Base-by-base conservation (phyloP, 805 yeast species). In the Phaffomyces thermotolerans region DNA sequence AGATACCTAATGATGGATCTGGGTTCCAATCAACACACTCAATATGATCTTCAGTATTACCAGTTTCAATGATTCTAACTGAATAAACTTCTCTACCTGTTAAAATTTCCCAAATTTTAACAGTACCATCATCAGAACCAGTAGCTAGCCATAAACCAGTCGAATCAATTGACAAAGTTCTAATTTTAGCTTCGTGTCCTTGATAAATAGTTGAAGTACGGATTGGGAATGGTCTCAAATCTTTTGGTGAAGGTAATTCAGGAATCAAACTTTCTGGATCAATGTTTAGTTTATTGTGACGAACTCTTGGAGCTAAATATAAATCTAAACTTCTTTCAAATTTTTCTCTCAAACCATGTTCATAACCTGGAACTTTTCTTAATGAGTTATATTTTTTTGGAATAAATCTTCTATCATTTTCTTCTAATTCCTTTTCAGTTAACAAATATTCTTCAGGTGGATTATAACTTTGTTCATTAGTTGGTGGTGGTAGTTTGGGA, bases 221-320 rank as follows among this genome's bases (percentile, higher is more conserved):
- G 57, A 89, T 85, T 40, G 99, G 99, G 81, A 93, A 93, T 15
- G 99, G 99, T 64, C 95, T 79, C 56, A 93, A 73, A 65, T 93
- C 99, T 65, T 88, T 82, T 47, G 99, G 99, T 20, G 96, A 86
- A 34, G 99, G 99, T 53, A 93, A 75, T 58, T 93, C 95, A 10
- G 99, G 99, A 53, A 93, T 81, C 59, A 93, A 76, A 34, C 95
- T 84, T 52, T 93, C 98, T 8, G 99, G 98, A 57, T 93, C 98
- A 56, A 93, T 88, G 62, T 90, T 84, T 59, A 89, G 73, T 65
- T 89, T 89, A 63, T 86, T 83, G 56, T 81, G 87, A 59, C 96
- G 86, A 43, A 87, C 91, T 68, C 99, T 81, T 50, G 99, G 99
- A 3, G 99, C 99, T 53, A 93, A 71, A 60, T 93, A 93, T 54